phyloP scores from a whole-genome alignment of 2,329 filamentous ascomycete species.

The Stagonosporopsis rhizophila region DNA sequence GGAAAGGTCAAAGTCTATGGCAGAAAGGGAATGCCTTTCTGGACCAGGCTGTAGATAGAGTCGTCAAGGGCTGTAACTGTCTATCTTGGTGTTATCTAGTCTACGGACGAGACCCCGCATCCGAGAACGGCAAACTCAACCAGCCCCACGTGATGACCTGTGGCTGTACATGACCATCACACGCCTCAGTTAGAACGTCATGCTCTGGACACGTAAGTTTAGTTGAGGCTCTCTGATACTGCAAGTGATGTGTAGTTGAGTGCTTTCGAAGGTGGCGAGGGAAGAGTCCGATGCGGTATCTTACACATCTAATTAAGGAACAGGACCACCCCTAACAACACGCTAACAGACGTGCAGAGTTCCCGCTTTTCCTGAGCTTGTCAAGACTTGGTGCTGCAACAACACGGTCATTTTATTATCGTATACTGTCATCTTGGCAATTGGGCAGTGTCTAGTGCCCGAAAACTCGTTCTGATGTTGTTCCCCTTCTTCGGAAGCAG shows the following conservation, averaged over 20 bases:
- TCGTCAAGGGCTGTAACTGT: constrained; percentile 1
- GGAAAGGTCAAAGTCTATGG: neutral
- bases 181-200: neutral
- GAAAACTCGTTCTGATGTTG: neutral
- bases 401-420: neutral
- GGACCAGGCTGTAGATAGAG: neutral
- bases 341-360: constrained; percentile 1
- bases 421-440: neutral
- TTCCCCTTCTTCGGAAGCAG: neutral
- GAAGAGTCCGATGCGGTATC: neutral
- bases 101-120: constrained; percentile 10
- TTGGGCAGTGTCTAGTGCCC: neutral
- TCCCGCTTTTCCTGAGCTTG: constrained; percentile 3
- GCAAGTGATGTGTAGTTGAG: neutral
- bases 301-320: constrained; percentile 3
- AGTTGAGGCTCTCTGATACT: neutral
- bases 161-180: neutral
- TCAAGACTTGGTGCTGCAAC: neutral
- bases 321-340: neutral
- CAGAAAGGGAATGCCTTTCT: neutral
- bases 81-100: constrained; percentile 13
- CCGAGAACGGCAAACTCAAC: constrained; percentile 17
- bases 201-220: neutral
- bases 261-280: neutral
- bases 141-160: constrained; percentile 9